These are phyloP conservation scores for Colletotrichum sp. DNA, from an alignment of 2,329 filamentous ascomycete species.

Conservation along the genomic window DNA sequence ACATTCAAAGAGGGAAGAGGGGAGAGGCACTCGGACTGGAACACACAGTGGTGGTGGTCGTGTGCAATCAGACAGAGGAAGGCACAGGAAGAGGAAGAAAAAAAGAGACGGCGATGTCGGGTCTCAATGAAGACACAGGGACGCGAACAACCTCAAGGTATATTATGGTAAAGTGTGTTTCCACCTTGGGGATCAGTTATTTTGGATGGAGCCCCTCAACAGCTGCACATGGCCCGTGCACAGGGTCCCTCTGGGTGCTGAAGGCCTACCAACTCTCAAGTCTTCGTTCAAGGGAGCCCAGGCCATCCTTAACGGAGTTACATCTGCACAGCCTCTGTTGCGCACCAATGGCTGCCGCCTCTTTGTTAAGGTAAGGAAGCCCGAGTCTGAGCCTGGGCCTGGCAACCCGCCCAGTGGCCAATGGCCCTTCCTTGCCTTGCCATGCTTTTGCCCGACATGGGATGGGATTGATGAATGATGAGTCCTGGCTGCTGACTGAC, in stretches of 20 bases:
- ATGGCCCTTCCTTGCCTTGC: neutral
- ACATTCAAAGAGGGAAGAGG: conserved; percentile 13
- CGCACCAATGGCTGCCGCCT: neutral
- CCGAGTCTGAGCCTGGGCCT: neutral
- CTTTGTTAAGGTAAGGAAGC: conserved; percentile 6
- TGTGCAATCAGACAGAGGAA: neutral
- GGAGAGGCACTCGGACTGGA: neutral
- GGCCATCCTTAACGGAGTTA: conserved; percentile 6
- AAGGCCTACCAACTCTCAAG: neutral
- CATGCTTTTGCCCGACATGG: neutral
- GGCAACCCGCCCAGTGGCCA: neutral
- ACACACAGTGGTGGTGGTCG: neutral
- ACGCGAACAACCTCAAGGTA: neutral
- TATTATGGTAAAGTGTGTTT: conserved; percentile 17
- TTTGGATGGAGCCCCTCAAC: conserved; percentile 19
- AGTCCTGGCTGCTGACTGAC: neutral
- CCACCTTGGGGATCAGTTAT: conserved; percentile 14
- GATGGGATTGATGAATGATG: neutral
- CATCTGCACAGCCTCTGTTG: neutral
- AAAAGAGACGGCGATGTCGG: conserved; percentile 6
- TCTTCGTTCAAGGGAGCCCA: neutral
- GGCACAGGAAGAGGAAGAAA: neutral
- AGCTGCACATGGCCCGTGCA: conserved; percentile 7
- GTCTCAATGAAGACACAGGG: conserved; percentile 7
- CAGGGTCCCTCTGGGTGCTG: neutral